Evolutionary conservation across 2,329 filamentous ascomycete genomes (phyloP).

Genomic region (Penicillium expansum): DNA sequence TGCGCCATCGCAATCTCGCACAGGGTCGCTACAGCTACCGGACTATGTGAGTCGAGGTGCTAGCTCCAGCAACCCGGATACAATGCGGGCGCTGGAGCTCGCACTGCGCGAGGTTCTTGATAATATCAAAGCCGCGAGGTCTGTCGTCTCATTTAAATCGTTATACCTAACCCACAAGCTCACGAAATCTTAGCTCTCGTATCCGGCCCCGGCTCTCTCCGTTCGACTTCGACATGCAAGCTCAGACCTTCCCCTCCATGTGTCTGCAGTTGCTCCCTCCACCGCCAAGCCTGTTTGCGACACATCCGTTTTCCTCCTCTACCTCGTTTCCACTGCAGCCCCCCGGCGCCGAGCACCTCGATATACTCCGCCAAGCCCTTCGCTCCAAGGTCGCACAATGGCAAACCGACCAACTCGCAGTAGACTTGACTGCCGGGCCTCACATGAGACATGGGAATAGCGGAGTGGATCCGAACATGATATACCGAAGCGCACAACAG

Average conservation of each 20-base stretch:
- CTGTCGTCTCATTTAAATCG: conserved; percentile 33
- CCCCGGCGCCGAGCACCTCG: conserved; percentile 70
- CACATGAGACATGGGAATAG: conserved; percentile 39
- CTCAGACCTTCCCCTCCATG: conserved; percentile 81
- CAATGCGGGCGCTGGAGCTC: conserved; percentile 77
- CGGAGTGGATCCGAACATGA: conserved; percentile 36
- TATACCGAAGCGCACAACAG: conserved; percentile 51
- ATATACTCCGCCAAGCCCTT: conserved; percentile 67
- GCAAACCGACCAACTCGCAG: conserved; percentile 50
- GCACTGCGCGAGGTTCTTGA: conserved; percentile 79
- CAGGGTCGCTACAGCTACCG: conserved; percentile 29
- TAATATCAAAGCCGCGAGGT: conserved; percentile 81
- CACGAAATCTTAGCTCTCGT: conserved; percentile 39
- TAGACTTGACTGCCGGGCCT: conserved; percentile 26
- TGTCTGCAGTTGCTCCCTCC: conserved; percentile 77
- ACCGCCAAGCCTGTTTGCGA: conserved; percentile 77
- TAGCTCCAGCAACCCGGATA: conserved; percentile 71
- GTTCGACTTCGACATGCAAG: conserved; percentile 79
- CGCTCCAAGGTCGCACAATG: conserved; percentile 65
- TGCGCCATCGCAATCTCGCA: conserved; percentile 33
- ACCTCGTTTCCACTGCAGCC: conserved; percentile 79
- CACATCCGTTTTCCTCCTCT: conserved; percentile 72
- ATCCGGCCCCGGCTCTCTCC: conserved; percentile 46
- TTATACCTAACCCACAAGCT: conserved; percentile 7
- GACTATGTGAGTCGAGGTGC: conserved; percentile 63